A percentile compares a stretch with the other conserved stretches of the same genome.
phyloP scores from a whole-genome alignment of 106 monocot species.

The Triglochin maritima region DNA sequence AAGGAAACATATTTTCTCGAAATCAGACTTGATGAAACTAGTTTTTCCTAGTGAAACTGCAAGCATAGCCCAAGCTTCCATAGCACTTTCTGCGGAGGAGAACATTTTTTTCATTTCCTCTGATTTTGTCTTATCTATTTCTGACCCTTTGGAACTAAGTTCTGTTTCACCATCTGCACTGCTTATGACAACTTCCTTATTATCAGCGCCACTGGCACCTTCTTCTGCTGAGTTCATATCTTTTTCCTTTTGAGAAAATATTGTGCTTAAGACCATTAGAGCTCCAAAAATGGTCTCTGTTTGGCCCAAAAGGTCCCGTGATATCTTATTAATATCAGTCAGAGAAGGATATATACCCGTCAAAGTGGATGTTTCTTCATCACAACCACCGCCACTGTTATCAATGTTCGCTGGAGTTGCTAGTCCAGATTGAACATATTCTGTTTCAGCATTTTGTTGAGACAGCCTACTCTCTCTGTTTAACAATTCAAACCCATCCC shows the following conservation, averaged over 20 bases:
- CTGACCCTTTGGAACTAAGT: conserved; percentile 7
- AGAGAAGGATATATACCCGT: conserved; percentile 16
- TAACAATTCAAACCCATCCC: conserved; percentile 60
- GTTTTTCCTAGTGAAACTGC: conserved; percentile 72
- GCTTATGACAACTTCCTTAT: conserved; percentile 8
- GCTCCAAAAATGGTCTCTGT: conserved; percentile 82
- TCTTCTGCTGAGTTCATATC: conserved; percentile 6
- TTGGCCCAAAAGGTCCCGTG: conserved; percentile 57
- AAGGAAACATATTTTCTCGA: conserved; percentile 94
- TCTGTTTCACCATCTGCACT: conserved; percentile 3
- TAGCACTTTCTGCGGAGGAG: conserved; percentile 91
- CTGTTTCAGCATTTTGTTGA: conserved; percentile 58
- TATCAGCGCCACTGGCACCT: conserved; percentile 8
- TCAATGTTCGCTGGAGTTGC: conserved; percentile 34
- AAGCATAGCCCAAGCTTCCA: conserved; percentile 99
- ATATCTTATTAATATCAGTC: conserved; percentile 58
- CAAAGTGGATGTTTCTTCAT: conserved; percentile 3
- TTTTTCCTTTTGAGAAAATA: conserved; percentile 40
- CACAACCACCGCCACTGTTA: conserved; percentile 4
- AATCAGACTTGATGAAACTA: conserved; percentile 96
- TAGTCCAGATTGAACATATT: conserved; percentile 75
- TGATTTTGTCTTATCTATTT: conserved; percentile 23
- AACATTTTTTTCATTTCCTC: conserved; percentile 67
- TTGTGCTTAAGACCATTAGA: conserved; percentile 44
- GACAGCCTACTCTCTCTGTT: conserved; percentile 40